Percentiles rank a stretch among this genome's conserved stretches.
phyloP scores from a whole-genome alignment of 768 basidiomycete genomes.

The Mycena latifolia region DNA sequence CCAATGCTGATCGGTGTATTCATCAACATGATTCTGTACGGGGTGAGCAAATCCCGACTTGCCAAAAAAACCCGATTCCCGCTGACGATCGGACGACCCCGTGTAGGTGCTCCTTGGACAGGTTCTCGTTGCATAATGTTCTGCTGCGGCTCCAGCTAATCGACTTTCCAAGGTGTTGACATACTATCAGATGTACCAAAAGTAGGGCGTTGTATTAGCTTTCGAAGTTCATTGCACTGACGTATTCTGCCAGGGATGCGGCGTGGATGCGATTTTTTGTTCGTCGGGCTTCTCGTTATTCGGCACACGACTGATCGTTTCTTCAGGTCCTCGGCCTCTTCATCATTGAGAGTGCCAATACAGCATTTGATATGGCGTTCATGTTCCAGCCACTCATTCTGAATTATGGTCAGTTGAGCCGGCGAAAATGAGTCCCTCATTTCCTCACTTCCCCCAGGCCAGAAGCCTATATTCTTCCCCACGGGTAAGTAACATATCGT shows the following conservation, averaged over 20 bases:
- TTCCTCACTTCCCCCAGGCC: background rate
- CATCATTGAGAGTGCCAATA: slow-evolving; percentile 56
- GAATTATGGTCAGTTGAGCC: slow-evolving; percentile 48
- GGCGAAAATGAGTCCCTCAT: background rate
- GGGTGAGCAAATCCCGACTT: slow-evolving; percentile 44
- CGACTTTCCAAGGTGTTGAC: slow-evolving; percentile 33
- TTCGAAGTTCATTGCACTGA: slow-evolving; percentile 9
- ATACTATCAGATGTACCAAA: slow-evolving; percentile 56
- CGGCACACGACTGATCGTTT: background rate
- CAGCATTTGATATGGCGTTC: slow-evolving; percentile 57
- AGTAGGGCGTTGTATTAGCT: slow-evolving; percentile 39
- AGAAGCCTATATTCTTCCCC: slow-evolving; percentile 31
- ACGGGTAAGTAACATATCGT: slow-evolving; percentile 29
- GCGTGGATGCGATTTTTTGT: slow-evolving; percentile 57
- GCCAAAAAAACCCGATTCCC: slow-evolving; percentile 3
- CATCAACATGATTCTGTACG: slow-evolving; percentile 60
- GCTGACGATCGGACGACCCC: slow-evolving; percentile 12
- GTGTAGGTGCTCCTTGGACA: slow-evolving; percentile 51
- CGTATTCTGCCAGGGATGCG: slow-evolving; percentile 49
- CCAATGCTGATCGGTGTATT: slow-evolving; percentile 36
- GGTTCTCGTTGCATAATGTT: slow-evolving; percentile 34
- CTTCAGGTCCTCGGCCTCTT: slow-evolving; percentile 57
- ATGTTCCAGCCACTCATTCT: slow-evolving; percentile 61
- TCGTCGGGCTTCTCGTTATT: slow-evolving; percentile 15
- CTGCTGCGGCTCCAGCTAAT: background rate